Base-by-base conservation (phyloP, 1,284 basidiomycete species). In the Apiotrichum siamense region DNA sequence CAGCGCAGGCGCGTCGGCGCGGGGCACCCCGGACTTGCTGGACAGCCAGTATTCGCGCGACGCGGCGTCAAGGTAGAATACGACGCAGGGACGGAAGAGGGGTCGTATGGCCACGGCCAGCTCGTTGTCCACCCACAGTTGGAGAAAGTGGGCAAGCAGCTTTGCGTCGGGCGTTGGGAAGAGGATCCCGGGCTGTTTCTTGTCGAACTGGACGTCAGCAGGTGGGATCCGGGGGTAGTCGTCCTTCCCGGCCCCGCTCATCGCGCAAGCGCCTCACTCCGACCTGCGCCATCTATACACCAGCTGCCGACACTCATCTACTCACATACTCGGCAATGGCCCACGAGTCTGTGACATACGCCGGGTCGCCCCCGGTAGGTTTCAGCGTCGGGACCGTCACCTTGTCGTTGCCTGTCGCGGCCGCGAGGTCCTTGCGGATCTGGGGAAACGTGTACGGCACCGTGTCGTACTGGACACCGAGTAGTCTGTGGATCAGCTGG, bases 361-460 rank as follows among this genome's bases (percentile, higher is more conserved):
- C 62, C 15, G 42, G 45, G 7, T 5, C 40, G 11, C 53, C 32
- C n/a, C n/a, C n/a, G n/a, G n/a, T n/a, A n/a, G n/a, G n/a, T 27
- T 62, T 49, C 20, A 67, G 53, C 15, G 63, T 65, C 1, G 65
- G 65, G n/a, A 65, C 63, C 0, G 62, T 60, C 21, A 67, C 56
- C 4, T 54, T 49, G 12, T 54, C 42, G 50, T 63, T 60, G 41
- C 58, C 58, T 4, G 58, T 60, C 17, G 45, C 45, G 32, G 58
- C 40, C n/a, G 57, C 58, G n/a, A 67, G 55, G 18, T 64, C 58
- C 4, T 49, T 44, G 32, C 62, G 52, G 50, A 67, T 61, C 40
- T 59, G 53, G 35, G 39, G 37, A 48, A 67, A 67, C 0, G 59
- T 58, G 39, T 55, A 54, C 35, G 41, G 35, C 7, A 25, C 46